These are phyloP conservation scores for Phylloboletellus chloephorus DNA, from an alignment of 1,284 basidiomycete genomes.

Conservation along the genomic window DNA sequence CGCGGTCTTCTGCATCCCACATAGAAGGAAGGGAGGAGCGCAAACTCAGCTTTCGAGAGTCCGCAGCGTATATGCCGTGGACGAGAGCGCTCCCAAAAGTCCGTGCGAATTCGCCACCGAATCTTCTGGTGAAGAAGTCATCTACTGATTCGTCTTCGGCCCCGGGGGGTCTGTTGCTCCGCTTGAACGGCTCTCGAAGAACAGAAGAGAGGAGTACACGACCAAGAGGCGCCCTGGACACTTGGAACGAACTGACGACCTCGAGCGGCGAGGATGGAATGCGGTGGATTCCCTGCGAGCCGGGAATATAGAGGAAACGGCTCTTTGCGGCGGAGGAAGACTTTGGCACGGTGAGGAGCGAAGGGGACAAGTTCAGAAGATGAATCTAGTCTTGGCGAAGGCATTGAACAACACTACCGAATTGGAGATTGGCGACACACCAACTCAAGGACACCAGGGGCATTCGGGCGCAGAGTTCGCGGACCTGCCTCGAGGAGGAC, in stretches of 20 bases:
- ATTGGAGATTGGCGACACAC: slow-evolving; percentile 43
- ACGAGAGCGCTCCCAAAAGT: slow-evolving; percentile 79
- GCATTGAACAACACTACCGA: slow-evolving; percentile 15
- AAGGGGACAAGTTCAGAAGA: slow-evolving; percentile 56
- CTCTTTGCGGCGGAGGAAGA: slow-evolving; percentile 66
- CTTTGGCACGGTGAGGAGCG: slow-evolving; percentile 60
- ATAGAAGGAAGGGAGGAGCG: slow-evolving; percentile 73
- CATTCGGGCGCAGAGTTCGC: slow-evolving; percentile 73
- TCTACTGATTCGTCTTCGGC: slow-evolving; percentile 78
- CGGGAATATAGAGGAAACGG: slow-evolving; percentile 67
- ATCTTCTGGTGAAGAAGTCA: slow-evolving; percentile 69
- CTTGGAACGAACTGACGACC: slow-evolving; percentile 41
- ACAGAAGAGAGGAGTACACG: slow-evolving; percentile 50
- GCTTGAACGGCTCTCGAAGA: slow-evolving; percentile 54
- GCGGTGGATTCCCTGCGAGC: slow-evolving; percentile 38
- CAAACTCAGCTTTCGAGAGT: slow-evolving; percentile 71
- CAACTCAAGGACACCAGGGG: slow-evolving; percentile 69
- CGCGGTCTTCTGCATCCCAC: slow-evolving; percentile 62
- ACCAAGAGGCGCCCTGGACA: slow-evolving; percentile 43
- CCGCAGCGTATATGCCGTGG: slow-evolving; percentile 92
- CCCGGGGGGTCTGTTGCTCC: slow-evolving; percentile 35
- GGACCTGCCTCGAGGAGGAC: slow-evolving; percentile 80
- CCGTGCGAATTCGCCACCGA: slow-evolving; percentile 69
- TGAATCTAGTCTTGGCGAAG: slow-evolving; percentile 53
- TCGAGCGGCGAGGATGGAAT: slow-evolving; percentile 46